Percentiles rank a stretch among this genome's conserved stretches.
These are phyloP conservation scores for Metschnikowia peoriensis DNA, from an alignment of 805 yeast genomes.

Conservation along the genomic window DNA sequence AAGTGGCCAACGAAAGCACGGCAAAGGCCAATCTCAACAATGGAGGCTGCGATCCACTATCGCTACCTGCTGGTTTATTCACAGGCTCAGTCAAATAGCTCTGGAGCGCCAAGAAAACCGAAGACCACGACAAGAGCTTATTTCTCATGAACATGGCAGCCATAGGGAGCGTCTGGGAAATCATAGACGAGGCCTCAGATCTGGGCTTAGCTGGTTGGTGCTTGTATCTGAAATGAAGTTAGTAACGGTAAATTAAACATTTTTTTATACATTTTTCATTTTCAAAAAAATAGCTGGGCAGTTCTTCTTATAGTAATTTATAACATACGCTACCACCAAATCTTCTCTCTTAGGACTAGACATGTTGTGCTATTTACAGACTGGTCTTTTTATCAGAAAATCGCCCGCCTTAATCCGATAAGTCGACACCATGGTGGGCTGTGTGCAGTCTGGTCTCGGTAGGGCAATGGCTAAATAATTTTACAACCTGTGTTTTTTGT, in stretches of 20 bases:
- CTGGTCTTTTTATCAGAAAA: background rate
- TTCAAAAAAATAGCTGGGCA: background rate
- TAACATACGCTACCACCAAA: constrained; percentile 18
- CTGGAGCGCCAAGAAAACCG: constrained; percentile 51
- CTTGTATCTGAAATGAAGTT: constrained; percentile 34
- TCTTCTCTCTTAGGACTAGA: constrained; percentile 17
- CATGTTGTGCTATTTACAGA: constrained; percentile 6
- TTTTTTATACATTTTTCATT: too few species aligned
- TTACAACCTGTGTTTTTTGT: too few species aligned
- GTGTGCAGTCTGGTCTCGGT: background rate
- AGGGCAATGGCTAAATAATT: too few species aligned
- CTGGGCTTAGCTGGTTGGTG: constrained; percentile 51
- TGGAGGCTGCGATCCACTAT: constrained; percentile 41
- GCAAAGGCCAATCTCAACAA: constrained; percentile 47
- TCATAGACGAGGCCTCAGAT: constrained; percentile 44
- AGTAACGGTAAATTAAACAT: background rate
- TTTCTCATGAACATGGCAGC: constrained; percentile 65
- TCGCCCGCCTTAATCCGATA: background rate
- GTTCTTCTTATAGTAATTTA: background rate
- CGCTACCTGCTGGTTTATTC: constrained; percentile 27
- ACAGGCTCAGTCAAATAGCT: constrained; percentile 45
- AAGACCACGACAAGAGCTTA: constrained; percentile 55
- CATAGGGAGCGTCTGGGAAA: constrained; percentile 62
- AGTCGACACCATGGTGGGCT: background rate
- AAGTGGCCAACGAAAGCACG: constrained; percentile 47